Percentiles rank a stretch among this genome's conserved stretches.
phyloP scores from a whole-genome alignment of 176 grass and related monocot genomes.

The Oryza punctata region DNA sequence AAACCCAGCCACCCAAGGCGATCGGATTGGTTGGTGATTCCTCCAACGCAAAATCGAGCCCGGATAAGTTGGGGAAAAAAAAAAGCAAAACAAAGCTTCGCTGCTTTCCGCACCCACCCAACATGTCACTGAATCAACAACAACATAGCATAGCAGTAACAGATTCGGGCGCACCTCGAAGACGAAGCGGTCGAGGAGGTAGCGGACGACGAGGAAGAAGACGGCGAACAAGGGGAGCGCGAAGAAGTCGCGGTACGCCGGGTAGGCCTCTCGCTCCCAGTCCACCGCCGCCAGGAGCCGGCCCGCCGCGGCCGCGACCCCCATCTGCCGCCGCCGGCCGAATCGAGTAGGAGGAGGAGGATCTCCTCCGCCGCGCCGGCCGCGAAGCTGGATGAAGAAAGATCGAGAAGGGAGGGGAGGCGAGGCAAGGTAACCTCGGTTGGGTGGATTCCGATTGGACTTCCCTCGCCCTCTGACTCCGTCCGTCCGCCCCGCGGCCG shows the following conservation, averaged over 20 bases:
- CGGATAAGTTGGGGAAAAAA: neutral
- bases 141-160: neutral
- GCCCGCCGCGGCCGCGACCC: slow-evolving; percentile 12
- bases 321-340: slow-evolving; percentile 21
- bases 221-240: slow-evolving; percentile 73
- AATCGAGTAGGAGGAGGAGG: neutral
- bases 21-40: neutral
- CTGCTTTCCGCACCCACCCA: too few relatives aligned
- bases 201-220: slow-evolving; percentile 71
- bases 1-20: neutral
- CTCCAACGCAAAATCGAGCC: neutral
- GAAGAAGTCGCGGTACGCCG: slow-evolving; percentile 69
- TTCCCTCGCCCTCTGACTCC: neutral
- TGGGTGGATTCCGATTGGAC: slow-evolving; percentile 11
- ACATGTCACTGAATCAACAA: neutral
- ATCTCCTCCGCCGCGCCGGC: neutral
- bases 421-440: neutral
- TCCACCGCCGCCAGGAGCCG: slow-evolving; percentile 26
- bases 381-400: neutral
- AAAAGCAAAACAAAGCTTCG: neutral
- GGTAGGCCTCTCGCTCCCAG: slow-evolving; percentile 74
- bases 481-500: neutral
- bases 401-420: neutral
- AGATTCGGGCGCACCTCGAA: slow-evolving; percentile 58
- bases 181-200: slow-evolving; percentile 81